phyloP scores from a whole-genome alignment of 2,329 filamentous ascomycete genomes.

The Trematosphaeria pertusa region DNA sequence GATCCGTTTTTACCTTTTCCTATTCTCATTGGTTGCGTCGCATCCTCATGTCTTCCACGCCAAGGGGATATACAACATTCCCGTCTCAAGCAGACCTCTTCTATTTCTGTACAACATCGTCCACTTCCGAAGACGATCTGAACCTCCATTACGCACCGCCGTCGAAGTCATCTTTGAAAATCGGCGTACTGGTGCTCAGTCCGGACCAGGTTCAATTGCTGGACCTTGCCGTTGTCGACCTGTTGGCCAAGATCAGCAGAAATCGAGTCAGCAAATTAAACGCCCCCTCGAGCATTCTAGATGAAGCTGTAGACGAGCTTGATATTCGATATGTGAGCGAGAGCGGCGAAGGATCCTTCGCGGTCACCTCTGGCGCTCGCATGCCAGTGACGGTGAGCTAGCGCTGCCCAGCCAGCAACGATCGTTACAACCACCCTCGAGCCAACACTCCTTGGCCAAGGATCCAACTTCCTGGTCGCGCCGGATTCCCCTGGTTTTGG shows the following conservation, averaged over 20 bases:
- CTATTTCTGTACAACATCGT: constrained; percentile 45
- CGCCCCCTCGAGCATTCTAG: constrained; percentile 28
- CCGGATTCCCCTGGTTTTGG: constrained; percentile 43
- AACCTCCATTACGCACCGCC: constrained; percentile 41
- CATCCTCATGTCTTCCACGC: constrained; percentile 40
- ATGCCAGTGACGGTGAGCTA: constrained; percentile 49
- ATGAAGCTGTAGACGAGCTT: constrained; percentile 44
- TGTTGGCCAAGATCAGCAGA: constrained; percentile 40
- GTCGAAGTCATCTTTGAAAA: constrained; percentile 42
- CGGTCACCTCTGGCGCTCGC: constrained; percentile 43
- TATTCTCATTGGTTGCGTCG: too few species aligned
- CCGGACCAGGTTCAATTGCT: constrained; percentile 40
- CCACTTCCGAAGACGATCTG: constrained; percentile 42
- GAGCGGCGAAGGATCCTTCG: constrained; percentile 45
- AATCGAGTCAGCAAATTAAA: constrained; percentile 35
- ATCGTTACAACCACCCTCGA: constrained; percentile 21
- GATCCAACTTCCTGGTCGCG: constrained; percentile 39
- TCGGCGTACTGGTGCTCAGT: constrained; percentile 41
- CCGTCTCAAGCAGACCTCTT: constrained; percentile 46
- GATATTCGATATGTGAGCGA: constrained; percentile 48
- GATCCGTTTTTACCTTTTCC: too few species aligned
- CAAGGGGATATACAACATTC: constrained; percentile 41
- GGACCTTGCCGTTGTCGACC: constrained; percentile 43
- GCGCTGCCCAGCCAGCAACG: constrained; percentile 29
- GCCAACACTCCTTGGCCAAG: constrained; percentile 40